Base-by-base conservation (phyloP, 805 yeast species). In the Cephaloascus albidus region DNA sequence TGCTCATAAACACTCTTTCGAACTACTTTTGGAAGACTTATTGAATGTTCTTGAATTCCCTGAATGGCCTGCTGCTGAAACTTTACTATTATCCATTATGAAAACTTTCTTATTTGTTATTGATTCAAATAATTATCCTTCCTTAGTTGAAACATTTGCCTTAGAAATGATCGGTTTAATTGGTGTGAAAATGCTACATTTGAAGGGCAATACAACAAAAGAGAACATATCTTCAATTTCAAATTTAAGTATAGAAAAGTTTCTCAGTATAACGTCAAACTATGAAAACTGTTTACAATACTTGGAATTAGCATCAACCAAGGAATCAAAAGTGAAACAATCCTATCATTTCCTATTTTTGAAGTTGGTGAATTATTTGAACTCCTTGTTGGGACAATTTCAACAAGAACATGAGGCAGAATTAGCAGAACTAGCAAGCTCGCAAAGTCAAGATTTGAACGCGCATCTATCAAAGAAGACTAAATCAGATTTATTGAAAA, bases 151-250 rank as follows among this genome's bases (percentile, higher is more conserved):
- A 43, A 61, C 78, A 0, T 67, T 66, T 43, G 63, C 75, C 3
- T 53, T 85, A 38, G 89, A 83, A 40, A 48, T 77, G 45, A 56
- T 77, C n/a, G 88, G 90, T 0, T 41, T 59, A 12, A 70, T 81
- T 19, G 88, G 85, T 0, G 65, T 72, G 2, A 64, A 61, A 31
- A 65, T 81, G 37, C 49, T 72, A 18, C 54, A 57, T 4, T 38
- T 73, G 14, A 66, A 54, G 39, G 48, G 56, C 3, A 44, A 15
- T 42, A 41, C 14, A 52, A 50, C 10, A 35, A 33, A 3, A 8
- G 18, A n/a, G 4, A 18, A 15, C 35, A 31, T 45, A 5, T 36
- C 35, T 20, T 40, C 42, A 17, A 16, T 41, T 20, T 17, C 39
- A 6, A 33, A n/a, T 19, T 42, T 43, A 32, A 38, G 33, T 20